Evolutionary conservation across 108 stramenopile genomes (phyloP).

Genomic region (Stephanodiscus triporus): DNA sequence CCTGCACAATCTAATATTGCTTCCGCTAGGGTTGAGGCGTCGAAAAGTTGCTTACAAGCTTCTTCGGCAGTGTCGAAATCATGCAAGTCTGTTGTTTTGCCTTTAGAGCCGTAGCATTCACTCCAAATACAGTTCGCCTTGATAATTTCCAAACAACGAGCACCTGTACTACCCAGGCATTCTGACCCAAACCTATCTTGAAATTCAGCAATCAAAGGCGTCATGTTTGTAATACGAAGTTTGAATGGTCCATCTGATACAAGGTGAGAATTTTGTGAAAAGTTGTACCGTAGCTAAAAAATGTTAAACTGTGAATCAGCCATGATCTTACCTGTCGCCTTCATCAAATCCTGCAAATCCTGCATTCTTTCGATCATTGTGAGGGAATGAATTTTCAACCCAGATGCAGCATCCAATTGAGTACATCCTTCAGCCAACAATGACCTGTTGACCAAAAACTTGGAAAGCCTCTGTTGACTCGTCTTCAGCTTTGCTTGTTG

Average conservation of each 20-base stretch:
- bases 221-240: background rate
- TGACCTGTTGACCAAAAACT: background rate
- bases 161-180: background rate
- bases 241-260: background rate
- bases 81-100: background rate
- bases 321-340: no score
- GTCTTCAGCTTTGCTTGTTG: slow-evolving; percentile 7
- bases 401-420: background rate
- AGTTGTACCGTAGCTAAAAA: no score
- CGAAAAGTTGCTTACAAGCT: background rate
- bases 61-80: background rate
- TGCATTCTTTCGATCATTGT: background rate
- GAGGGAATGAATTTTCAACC: background rate
- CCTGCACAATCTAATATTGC: background rate
- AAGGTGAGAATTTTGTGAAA: no score
- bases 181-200: background rate
- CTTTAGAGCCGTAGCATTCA: no score
- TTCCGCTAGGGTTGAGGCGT: background rate
- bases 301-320: no score
- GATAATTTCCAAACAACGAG: no score
- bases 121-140: no score
- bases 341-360: no score
- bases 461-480: background rate
- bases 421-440: background rate
- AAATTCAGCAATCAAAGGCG: background rate